These are phyloP conservation scores for Clarireedia hainanense DNA, from an alignment of 2,329 filamentous ascomycete genomes.

Conservation along the genomic window DNA sequence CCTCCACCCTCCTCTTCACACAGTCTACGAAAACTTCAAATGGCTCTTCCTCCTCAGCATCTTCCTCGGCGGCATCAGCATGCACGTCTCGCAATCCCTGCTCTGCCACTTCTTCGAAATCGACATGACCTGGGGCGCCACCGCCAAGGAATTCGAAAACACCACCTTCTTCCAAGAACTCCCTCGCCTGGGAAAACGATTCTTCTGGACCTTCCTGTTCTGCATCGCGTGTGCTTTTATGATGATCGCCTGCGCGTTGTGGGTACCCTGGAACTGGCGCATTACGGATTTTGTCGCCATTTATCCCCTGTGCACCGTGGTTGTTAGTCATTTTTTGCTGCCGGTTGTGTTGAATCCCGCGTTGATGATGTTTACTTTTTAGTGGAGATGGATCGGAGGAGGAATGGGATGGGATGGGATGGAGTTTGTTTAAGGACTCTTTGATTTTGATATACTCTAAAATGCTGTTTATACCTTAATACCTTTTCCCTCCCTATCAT, in stretches of 20 bases:
- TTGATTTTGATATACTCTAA: too few relatives aligned
- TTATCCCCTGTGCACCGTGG: constrained; percentile 64
- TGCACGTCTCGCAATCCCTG: constrained; percentile 75
- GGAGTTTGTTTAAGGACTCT: too few relatives aligned
- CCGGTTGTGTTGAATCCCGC: constrained; percentile 72
- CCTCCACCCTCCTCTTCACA: constrained; percentile 31
- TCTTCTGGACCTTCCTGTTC: constrained; percentile 35
- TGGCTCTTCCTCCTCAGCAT: constrained; percentile 69
- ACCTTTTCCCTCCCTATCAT: too few relatives aligned
- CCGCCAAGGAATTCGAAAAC: constrained; percentile 72
- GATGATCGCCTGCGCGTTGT: constrained; percentile 51
- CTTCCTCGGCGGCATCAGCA: constrained; percentile 73
- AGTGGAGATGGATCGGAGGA: not conserved
- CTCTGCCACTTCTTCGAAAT: constrained; percentile 78
- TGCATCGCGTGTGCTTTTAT: constrained; percentile 53
- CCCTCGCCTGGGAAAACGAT: constrained; percentile 67
- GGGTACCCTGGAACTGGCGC: constrained; percentile 57
- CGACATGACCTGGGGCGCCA: constrained; percentile 81
- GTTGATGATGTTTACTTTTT: constrained; percentile 56
- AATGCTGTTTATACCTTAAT: too few relatives aligned
- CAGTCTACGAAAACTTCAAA: constrained; percentile 58
- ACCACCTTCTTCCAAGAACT: constrained; percentile 82
- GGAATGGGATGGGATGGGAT: too few relatives aligned
- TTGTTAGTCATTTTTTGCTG: constrained; percentile 59
- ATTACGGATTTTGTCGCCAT: constrained; percentile 70